phyloP scores from a whole-genome alignment of 176 grass and related monocot genomes.

The Juncus inflexus region DNA sequence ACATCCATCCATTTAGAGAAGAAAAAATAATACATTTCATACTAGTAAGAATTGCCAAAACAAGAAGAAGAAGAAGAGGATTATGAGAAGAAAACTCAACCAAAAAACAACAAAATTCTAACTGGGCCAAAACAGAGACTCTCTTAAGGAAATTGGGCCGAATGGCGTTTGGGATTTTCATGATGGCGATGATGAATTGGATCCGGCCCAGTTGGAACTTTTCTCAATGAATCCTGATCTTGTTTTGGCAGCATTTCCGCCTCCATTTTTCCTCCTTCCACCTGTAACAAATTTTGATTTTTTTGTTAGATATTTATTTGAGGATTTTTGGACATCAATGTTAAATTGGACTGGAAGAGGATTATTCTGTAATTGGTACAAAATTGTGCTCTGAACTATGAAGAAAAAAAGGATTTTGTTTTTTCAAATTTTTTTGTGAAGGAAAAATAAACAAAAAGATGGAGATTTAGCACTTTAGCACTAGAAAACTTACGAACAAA shows the following conservation, averaged over 20 bases:
- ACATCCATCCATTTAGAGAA: slow-evolving; percentile 15
- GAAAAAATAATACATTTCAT: slow-evolving; percentile 8
- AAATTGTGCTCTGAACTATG: no score
- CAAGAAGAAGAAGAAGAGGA: slow-evolving; percentile 8
- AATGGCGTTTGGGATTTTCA: slow-evolving; percentile 44
- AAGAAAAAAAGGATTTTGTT: no score
- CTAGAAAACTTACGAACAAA: no score
- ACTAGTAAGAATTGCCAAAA: slow-evolving; percentile 15
- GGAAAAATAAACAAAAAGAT: no score
- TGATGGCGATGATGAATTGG: slow-evolving; percentile 93
- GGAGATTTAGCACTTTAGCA: no score
- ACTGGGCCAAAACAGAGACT: neutral
- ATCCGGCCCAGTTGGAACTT: slow-evolving; percentile 77
- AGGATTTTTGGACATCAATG: neutral
- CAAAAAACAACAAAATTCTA: neutral
- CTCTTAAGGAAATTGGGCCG: slow-evolving; percentile 5
- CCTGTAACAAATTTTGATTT: slow-evolving; percentile 24
- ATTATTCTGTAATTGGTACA: no score
- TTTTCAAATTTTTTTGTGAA: slow-evolving; percentile 1
- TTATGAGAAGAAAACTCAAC: no score
- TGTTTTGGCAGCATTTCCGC: slow-evolving; percentile 44
- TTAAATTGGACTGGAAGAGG: no score
- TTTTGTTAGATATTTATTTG: neutral
- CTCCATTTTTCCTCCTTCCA: slow-evolving; percentile 27
- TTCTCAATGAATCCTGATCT: slow-evolving; percentile 51